phyloP scores from a whole-genome alignment of 225 moss, liverwort and hornwort species.

The Sphagnum tenellum region DNA sequence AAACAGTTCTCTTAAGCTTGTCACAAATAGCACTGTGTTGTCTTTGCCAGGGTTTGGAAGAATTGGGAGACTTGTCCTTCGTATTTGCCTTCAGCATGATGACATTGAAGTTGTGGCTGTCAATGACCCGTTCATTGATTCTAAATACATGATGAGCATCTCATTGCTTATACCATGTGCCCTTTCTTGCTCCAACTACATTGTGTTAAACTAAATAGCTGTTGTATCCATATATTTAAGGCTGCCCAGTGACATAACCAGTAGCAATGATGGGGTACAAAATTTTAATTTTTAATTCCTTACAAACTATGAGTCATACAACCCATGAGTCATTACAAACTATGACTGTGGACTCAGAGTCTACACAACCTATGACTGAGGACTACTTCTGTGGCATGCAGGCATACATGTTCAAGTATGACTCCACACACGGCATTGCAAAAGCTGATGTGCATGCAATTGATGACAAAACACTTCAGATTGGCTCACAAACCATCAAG shows the following conservation, averaged over 20 bases:
- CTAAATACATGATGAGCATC: slow-evolving; percentile 40
- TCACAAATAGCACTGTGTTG: neutral
- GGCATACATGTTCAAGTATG: slow-evolving; percentile 87
- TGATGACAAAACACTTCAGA: slow-evolving; percentile 52
- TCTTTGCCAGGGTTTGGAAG: slow-evolving; percentile 32
- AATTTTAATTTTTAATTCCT: neutral
- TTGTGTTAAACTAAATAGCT: no score
- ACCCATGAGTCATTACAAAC: neutral
- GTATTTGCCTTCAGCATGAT: slow-evolving; percentile 33
- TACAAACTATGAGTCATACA: neutral
- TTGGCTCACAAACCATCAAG: slow-evolving; percentile 38
- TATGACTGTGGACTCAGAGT: neutral
- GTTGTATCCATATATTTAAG: neutral
- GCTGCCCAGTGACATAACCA: neutral
- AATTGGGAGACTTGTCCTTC: slow-evolving; percentile 42
- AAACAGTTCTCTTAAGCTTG: no score
- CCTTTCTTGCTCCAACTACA: no score
- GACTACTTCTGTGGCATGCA: slow-evolving; percentile 7
- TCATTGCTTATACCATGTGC: neutral
- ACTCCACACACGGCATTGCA: slow-evolving; percentile 53
- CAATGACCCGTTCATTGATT: slow-evolving; percentile 46
- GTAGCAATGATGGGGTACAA: neutral
- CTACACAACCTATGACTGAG: no score
- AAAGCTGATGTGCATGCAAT: slow-evolving; percentile 58
- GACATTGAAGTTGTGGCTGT: slow-evolving; percentile 51